Percentiles rank a stretch among this genome's conserved stretches.
Conservation (phyloP, 176 grass and related monocot species). For the Thalia dealbata region DNA sequence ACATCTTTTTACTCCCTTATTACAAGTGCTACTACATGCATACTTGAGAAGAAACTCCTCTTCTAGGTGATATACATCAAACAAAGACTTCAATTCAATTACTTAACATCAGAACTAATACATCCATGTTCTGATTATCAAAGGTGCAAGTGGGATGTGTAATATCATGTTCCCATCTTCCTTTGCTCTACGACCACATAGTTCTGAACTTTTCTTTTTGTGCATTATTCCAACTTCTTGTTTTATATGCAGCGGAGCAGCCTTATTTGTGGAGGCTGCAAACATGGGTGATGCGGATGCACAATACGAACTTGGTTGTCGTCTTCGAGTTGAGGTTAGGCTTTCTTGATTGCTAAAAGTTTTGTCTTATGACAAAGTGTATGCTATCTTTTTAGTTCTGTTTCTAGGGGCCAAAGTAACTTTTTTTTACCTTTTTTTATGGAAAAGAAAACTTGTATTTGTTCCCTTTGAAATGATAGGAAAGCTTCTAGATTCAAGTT, state of each 20-base stretch:
- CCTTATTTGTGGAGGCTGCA: constrained; percentile 82
- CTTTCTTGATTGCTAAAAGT: not conserved
- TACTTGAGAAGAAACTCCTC: no score
- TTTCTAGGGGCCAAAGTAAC: no score
- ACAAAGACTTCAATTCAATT: no score
- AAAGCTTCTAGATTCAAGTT: no score
- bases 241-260: constrained; percentile 52
- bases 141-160: not conserved
- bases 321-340: constrained; percentile 64
- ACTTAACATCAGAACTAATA: no score
- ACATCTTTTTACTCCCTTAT: no score
- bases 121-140: no score
- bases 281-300: constrained; percentile 97
- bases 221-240: not conserved
- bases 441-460: no score
- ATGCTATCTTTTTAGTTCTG: not conserved
- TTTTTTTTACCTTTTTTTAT: no score
- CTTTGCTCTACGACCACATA: not conserved
- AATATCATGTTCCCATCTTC: not conserved
- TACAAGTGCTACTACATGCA: no score
- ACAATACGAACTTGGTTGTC: constrained; percentile 82
- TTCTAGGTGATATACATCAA: no score
- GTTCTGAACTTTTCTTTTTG: not conserved
- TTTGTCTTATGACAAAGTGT: not conserved
- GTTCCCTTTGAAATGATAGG: no score